Evolutionary conservation across 805 yeast genomes (phyloP).

Genomic region (Kodamaea jinghongensis): DNA sequence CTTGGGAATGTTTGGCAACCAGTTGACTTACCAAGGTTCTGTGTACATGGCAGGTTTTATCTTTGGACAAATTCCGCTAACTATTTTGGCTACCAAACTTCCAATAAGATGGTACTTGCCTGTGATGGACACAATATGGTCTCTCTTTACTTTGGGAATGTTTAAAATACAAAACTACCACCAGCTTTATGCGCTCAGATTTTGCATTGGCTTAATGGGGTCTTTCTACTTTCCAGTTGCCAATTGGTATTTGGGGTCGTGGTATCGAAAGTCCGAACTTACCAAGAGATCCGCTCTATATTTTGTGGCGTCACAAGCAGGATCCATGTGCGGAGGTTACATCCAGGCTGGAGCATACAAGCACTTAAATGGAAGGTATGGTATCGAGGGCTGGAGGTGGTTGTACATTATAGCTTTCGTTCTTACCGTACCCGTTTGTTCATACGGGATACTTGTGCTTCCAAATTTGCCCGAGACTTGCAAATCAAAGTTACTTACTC

Average conservation of each 20-base stretch:
- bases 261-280: constrained; percentile 39
- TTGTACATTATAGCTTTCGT: constrained; percentile 17
- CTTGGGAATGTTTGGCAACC: constrained; percentile 22
- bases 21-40: constrained; percentile 21
- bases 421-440: constrained; percentile 15
- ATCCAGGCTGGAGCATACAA: constrained; percentile 15
- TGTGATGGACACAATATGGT: constrained; percentile 20
- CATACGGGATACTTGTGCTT: constrained; percentile 10
- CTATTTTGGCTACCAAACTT: constrained; percentile 18
- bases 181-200: constrained; percentile 21
- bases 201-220: constrained; percentile 21
- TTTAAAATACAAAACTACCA: constrained; percentile 15
- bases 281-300: constrained; percentile 12
- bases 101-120: constrained; percentile 23
- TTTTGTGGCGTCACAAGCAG: constrained; percentile 7
- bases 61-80: constrained; percentile 23
- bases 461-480: constrained; percentile 10
- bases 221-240: constrained; percentile 12
- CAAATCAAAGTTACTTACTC: constrained; percentile 8
- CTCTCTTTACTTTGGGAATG: constrained; percentile 19
- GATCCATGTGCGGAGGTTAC: constrained; percentile 9
- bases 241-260: constrained; percentile 41
- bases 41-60: constrained; percentile 22
- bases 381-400: constrained; percentile 20
- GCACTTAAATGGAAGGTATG: constrained; percentile 14